A percentile compares a stretch with the other conserved stretches of the same genome.
Evolutionary conservation across 257 asterid genomes (phyloP).

Genomic region (Avicennia marina): DNA sequence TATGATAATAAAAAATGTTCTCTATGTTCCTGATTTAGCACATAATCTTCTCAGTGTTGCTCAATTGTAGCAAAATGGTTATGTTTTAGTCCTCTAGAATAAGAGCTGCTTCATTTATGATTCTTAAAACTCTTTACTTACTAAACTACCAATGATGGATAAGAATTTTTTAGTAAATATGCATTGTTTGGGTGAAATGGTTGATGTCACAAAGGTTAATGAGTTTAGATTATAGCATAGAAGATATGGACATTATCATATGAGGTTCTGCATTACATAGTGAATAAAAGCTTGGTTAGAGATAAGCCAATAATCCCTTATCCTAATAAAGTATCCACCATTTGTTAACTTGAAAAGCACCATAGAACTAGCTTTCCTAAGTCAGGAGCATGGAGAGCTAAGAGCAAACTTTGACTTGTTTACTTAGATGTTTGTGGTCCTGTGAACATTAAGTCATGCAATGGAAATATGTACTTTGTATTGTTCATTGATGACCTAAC

Average conservation of each 20-base stretch:
- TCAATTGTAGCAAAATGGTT: neutral
- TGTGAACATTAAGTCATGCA: neutral
- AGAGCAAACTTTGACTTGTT: neutral
- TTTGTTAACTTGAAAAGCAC: neutral
- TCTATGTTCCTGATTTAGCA: neutral
- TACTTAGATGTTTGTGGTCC: neutral
- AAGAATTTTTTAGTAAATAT: neutral
- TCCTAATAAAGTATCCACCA: neutral
- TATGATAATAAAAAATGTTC: neutral
- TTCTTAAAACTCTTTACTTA: neutral
- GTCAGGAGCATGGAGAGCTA: neutral
- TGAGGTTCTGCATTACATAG: neutral
- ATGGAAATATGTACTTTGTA: neutral
- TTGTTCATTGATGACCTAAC: neutral
- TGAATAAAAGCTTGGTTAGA: neutral
- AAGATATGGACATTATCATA: neutral
- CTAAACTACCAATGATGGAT: neutral
- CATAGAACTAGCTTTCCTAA: neutral
- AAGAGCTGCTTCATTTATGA: neutral
- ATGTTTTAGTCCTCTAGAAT: neutral
- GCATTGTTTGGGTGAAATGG: neutral
- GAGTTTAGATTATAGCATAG: neutral
- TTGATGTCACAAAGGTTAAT: neutral
- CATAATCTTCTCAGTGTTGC: neutral
- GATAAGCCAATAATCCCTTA: neutral